Percentiles rank a stretch among this genome's conserved stretches.
phyloP scores from a whole-genome alignment of 2,329 filamentous ascomycete species.

The Ceratocystis smalleyi region DNA sequence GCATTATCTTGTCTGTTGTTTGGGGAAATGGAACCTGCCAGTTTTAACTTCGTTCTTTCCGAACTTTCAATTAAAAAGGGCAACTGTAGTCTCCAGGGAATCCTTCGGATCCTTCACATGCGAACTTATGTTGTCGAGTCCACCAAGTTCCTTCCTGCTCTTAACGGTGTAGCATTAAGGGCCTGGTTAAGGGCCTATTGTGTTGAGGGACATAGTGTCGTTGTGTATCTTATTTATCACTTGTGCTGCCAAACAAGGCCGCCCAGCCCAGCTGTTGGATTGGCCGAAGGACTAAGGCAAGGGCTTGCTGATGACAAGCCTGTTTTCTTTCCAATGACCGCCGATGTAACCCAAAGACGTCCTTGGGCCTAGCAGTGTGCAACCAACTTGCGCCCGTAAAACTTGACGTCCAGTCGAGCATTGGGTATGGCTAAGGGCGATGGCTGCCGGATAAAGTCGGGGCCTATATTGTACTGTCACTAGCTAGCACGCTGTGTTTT shows the following conservation, averaged over 20 bases:
- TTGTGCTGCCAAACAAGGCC: too few species aligned
- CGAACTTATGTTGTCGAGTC: constrained; percentile 2
- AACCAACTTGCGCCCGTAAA: constrained; percentile 3
- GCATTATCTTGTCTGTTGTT: neutral
- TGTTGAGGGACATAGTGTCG: too few species aligned
- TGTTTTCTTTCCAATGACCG: neutral
- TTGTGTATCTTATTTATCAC: too few species aligned
- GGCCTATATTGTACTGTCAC: neutral
- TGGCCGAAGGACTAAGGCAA: too few species aligned
- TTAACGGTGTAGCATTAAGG: neutral
- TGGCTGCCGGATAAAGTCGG: neutral
- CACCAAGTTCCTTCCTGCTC: neutral
- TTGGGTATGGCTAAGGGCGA: neutral
- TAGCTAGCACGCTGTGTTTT: neutral
- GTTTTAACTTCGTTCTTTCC: neutral
- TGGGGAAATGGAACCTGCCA: neutral
- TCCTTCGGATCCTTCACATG: neutral
- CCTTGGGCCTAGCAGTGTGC: neutral
- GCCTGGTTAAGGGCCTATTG: too few species aligned
- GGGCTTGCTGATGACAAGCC: too few species aligned
- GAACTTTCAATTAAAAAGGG: neutral
- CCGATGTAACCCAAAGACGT: neutral
- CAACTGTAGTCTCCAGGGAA: neutral
- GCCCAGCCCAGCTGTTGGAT: too few species aligned
- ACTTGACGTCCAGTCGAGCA: neutral